Evolutionary conservation across 1,284 basidiomycete genomes (phyloP), one percentile per base, ranked within the genome.

Genomic region (Apiotrichum mycotoxinovorans): DNA sequence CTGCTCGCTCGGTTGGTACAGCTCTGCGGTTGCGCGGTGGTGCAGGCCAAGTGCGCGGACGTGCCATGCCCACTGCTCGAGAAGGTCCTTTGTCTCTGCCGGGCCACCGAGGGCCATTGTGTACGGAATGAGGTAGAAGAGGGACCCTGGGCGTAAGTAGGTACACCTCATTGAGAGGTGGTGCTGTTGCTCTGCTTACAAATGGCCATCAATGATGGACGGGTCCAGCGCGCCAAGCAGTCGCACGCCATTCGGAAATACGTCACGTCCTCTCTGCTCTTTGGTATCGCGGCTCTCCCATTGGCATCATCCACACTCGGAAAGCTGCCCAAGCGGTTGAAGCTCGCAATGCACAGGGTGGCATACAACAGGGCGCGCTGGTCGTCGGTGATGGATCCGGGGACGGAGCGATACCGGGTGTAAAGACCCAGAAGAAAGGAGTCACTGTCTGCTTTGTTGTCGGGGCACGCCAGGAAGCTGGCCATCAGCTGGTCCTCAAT

Each of bases 31-130:
- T 10, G 53, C 58, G 15, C 43, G 47, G 14, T 54, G 52, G 54
- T 66, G 60, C 25, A 68, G 41, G 0, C 67, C 67, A 4, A 68
- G 63, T 25, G 66, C 57, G 8, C 51, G 51, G 20, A 66, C 54
- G 40, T 68, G 63, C 65, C 63, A 63, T 4, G 67, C 67, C 62
- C 66, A 64, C 54, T 65, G 62, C 26, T 57, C 35, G 12, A 66
- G 37, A 37, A 66, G 33, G n/a, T 60, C 51, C 35, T 57, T 54
- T 17, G 55, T 61, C 52, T 68, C 67, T 11, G 43, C 52, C 4
- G 60, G 52, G 0, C 65, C 67, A 10, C 63, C 67, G 34, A 58
- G 51, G 5, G 51, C 62, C n/a, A 54, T 42, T 8, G 61, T 44
- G 43, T 58, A 66, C 3, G 65, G 58, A 1, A 60, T 53, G 20